phyloP scores from a whole-genome alignment of 495 filamentous ascomycete species.

The Hyaloscypha variabilis region DNA sequence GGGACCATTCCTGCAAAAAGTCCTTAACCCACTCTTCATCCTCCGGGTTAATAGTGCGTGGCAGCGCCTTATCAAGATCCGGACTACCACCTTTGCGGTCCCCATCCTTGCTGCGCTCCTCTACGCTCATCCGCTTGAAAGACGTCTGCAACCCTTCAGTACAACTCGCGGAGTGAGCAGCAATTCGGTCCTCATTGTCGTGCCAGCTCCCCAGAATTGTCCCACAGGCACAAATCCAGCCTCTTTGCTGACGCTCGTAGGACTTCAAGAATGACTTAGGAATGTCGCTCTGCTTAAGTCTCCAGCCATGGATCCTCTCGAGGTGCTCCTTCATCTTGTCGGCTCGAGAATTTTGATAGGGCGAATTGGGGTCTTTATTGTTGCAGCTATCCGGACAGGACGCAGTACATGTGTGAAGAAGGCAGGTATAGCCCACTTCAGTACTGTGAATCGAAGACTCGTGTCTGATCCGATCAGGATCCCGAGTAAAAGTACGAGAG shows the following conservation, averaged over 20 bases:
- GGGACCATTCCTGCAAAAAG: too few relatives aligned
- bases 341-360: constrained; percentile 1
- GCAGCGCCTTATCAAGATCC: too few relatives aligned
- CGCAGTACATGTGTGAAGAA: constrained; percentile 2
- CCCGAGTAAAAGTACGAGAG: constrained; percentile 3
- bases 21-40: too few relatives aligned
- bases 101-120: too few relatives aligned
- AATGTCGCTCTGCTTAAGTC: constrained; percentile 1
- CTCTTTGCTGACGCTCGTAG: constrained; percentile 4
- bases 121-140: too few relatives aligned
- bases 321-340: constrained; percentile 15
- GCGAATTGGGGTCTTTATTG: not conserved
- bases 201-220: too few relatives aligned
- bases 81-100: too few relatives aligned
- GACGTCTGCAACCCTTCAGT: too few relatives aligned
- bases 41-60: too few relatives aligned
- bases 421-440: constrained; percentile 4
- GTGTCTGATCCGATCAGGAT: constrained; percentile 9
- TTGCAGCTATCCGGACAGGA: constrained; percentile 1
- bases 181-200: too few relatives aligned
- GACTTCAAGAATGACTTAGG: constrained; percentile 1
- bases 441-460: not conserved
- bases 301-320: constrained; percentile 6
- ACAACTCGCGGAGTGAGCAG: too few relatives aligned
- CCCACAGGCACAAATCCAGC: too few relatives aligned